Conservation (phyloP, 192 early-diverging fungal species). For the Chytriomyces confervae region DNA sequence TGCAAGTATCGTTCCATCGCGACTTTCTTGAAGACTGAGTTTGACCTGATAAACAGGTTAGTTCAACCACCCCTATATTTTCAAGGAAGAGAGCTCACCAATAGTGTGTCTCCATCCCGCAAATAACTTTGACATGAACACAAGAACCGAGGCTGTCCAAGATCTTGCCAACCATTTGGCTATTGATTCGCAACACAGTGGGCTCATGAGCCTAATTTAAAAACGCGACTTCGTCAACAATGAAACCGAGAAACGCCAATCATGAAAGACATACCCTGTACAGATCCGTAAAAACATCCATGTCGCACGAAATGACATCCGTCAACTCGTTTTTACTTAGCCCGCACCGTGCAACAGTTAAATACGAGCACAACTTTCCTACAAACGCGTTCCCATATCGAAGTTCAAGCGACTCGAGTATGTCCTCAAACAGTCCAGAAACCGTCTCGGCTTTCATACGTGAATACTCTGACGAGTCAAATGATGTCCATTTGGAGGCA, state of each 20-base stretch:
- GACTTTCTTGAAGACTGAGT: slow-evolving; percentile 20
- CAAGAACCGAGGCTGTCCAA: slow-evolving; percentile 19
- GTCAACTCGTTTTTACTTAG: slow-evolving; percentile 33
- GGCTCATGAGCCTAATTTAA: slow-evolving; percentile 26
- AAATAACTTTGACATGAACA: slow-evolving; percentile 2
- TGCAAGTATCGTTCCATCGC: slow-evolving; percentile 29
- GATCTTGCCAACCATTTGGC: not conserved
- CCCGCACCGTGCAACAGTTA: slow-evolving; percentile 34
- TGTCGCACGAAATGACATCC: slow-evolving; percentile 35
- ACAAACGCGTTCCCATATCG: slow-evolving; percentile 32
- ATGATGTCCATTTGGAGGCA: slow-evolving; percentile 27
- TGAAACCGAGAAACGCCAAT: not conserved
- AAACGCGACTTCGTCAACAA: not conserved
- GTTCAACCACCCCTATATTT: no score
- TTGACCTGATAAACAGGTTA: slow-evolving; percentile 23
- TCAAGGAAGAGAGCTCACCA: slow-evolving; percentile 17
- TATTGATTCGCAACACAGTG: slow-evolving; percentile 25
- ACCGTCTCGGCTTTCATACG: slow-evolving; percentile 21
- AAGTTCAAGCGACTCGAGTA: slow-evolving; percentile 22
- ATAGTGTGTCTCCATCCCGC: slow-evolving; percentile 29
- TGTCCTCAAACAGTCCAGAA: slow-evolving; percentile 29
- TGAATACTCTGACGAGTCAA: not conserved
- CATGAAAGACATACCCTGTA: slow-evolving; percentile 9
- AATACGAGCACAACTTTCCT: not conserved
- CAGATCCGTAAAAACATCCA: slow-evolving; percentile 33